phyloP scores from a whole-genome alignment of 2,329 filamentous ascomycete genomes.

The Fusarium oxysporum region DNA sequence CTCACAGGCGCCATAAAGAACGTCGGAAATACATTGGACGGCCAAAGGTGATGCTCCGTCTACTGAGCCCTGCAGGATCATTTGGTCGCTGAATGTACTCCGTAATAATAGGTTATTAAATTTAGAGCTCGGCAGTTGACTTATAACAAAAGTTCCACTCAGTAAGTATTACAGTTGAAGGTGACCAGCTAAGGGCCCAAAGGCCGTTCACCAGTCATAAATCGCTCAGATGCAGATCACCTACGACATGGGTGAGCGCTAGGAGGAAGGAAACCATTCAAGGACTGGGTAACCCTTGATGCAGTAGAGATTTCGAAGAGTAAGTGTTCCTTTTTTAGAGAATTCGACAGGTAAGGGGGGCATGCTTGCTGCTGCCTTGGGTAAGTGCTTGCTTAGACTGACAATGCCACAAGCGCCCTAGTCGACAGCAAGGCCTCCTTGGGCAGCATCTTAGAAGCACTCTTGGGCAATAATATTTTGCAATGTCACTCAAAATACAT shows the following conservation, averaged over 20 bases:
- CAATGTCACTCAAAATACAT: rapidly evolving
- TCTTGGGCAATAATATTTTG: rapidly evolving
- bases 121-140: background rate
- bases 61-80: background rate
- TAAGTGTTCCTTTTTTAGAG: background rate
- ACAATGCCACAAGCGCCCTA: background rate
- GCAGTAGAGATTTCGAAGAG: background rate
- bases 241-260: rapidly evolving
- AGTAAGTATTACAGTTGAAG: rapidly evolving
- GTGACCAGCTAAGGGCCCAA: rapidly evolving
- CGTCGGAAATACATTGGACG: background rate
- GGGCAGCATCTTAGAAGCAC: rapidly evolving
- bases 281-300: no score
- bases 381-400: background rate
- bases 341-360: no score
- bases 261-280: background rate
- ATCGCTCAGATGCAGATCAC: background rate
- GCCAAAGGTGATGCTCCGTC: rapidly evolving
- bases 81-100: background rate
- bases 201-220: no score
- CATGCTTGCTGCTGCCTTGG: background rate
- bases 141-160: background rate
- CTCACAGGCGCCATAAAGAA: no score
- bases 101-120: rapidly evolving
- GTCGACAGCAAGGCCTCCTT: rapidly evolving